These are phyloP conservation scores for Pyricularia grisea DNA, from an alignment of 2,329 filamentous ascomycete genomes.

Conservation along the genomic window DNA sequence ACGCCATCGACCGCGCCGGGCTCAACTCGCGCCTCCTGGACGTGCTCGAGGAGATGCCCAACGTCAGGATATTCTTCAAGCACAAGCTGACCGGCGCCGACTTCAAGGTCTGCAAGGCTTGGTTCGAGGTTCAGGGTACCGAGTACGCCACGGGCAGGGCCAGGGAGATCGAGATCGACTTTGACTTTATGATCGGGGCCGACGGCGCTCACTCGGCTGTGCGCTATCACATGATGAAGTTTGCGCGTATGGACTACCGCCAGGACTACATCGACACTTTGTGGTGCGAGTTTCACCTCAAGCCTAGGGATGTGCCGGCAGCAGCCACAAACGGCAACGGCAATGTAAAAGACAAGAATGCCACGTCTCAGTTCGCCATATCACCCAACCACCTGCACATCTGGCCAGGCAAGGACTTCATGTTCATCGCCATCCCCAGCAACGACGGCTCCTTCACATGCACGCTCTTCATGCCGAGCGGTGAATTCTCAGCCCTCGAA, in stretches of 20 bases:
- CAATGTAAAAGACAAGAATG: conserved; percentile 14
- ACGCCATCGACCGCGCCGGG: conserved; percentile 73
- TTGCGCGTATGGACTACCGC: conserved; percentile 76
- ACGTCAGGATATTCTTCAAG: conserved; percentile 87
- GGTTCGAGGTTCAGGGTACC: conserved; percentile 61
- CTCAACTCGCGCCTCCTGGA: conserved; percentile 81
- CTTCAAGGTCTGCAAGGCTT: conserved; percentile 68
- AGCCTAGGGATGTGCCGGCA: conserved; percentile 30
- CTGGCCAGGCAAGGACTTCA: conserved; percentile 87
- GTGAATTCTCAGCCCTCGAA: conserved; percentile 60
- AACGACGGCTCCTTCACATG: conserved; percentile 87
- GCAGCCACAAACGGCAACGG: not conserved
- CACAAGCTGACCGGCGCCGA: conserved; percentile 90
- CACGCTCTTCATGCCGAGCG: conserved; percentile 77
- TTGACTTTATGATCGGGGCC: conserved; percentile 88
- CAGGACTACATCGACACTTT: conserved; percentile 94
- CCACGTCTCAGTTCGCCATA: conserved; percentile 55
- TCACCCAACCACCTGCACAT: conserved; percentile 94
- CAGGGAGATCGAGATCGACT: conserved; percentile 70
- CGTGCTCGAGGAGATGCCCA: conserved; percentile 71
- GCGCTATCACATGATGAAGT: conserved; percentile 95
- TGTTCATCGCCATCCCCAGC: conserved; percentile 96
- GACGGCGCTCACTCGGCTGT: conserved; percentile 92
- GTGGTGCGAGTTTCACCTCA: conserved; percentile 93
- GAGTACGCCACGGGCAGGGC: conserved; percentile 29